A percentile compares a stretch with the other conserved stretches of the same genome.
These are phyloP conservation scores for Phylloporus arenicola DNA, from an alignment of 768 basidiomycete genomes.

Conservation along the genomic window DNA sequence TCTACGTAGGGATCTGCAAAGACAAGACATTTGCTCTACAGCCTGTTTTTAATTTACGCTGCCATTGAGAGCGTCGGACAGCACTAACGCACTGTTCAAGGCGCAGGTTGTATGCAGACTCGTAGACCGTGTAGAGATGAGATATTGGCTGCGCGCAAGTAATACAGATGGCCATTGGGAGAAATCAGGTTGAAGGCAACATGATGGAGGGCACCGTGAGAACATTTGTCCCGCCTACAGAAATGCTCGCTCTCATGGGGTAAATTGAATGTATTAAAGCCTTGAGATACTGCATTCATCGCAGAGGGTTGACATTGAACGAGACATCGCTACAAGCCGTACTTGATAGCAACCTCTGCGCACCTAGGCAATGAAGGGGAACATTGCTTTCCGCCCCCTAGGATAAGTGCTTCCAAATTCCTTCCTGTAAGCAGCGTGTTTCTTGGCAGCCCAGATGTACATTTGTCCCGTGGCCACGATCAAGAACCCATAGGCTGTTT, in stretches of 20 bases:
- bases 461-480: conserved; percentile 61
- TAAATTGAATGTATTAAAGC: background rate
- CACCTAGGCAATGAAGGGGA: conserved; percentile 52
- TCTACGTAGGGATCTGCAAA: conserved; percentile 89
- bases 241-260: too few species aligned
- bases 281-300: too few species aligned
- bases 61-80: background rate
- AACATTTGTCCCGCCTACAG: too few species aligned
- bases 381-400: conserved; percentile 64
- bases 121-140: conserved; percentile 77
- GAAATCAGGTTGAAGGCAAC: too few species aligned
- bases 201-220: background rate
- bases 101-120: conserved; percentile 70
- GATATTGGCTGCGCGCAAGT: conserved; percentile 60
- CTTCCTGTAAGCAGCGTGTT: conserved; percentile 84
- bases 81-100: conserved; percentile 77
- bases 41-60: conserved; percentile 4
- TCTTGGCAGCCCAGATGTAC: conserved; percentile 85
- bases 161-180: conserved; percentile 75
- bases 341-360: background rate
- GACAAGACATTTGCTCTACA: conserved; percentile 51
- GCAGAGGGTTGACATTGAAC: background rate
- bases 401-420: conserved; percentile 91
- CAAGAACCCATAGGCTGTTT: conserved; percentile 59
- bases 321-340: background rate